phyloP scores from a whole-genome alignment of 768 basidiomycete genomes.

The Cystofilobasidium macerans region DNA sequence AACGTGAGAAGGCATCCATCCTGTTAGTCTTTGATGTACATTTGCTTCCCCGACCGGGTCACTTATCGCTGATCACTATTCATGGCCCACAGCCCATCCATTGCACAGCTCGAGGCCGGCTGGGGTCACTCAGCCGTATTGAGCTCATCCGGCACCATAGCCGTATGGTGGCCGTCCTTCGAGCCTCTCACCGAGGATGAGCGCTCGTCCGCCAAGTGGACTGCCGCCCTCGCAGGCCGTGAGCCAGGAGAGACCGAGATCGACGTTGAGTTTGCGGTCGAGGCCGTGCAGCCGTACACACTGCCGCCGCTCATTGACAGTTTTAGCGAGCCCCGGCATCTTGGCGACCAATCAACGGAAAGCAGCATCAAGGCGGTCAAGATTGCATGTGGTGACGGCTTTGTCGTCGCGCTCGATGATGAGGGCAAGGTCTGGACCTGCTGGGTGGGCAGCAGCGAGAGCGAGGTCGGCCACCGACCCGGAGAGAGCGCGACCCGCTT shows the following conservation, averaged over 20 bases:
- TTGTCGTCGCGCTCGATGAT: slow-evolving; percentile 69
- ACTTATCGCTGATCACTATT: neutral
- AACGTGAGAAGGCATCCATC: neutral
- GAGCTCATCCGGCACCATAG: neutral
- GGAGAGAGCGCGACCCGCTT: neutral
- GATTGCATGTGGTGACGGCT: slow-evolving; percentile 65
- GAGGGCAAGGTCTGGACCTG: slow-evolving; percentile 51
- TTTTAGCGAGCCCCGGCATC: neutral
- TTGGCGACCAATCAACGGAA: neutral
- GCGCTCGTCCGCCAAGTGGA: neutral
- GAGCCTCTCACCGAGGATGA: neutral
- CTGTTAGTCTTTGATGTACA: neutral
- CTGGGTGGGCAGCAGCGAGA: slow-evolving; percentile 1
- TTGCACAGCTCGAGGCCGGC: slow-evolving; percentile 16
- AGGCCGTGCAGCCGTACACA: neutral
- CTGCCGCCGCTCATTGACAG: neutral
- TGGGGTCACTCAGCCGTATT: slow-evolving; percentile 9
- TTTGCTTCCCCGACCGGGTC: neutral
- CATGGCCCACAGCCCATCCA: neutral
- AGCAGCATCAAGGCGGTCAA: slow-evolving; percentile 49
- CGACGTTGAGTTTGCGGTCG: neutral
- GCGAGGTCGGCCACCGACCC: slow-evolving; percentile 7
- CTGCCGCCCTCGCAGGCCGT: neutral
- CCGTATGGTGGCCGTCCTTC: slow-evolving; percentile 13
- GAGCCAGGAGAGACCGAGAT: neutral